phyloP scores from a whole-genome alignment of 805 yeast species.

The Pichia deserticola region DNA sequence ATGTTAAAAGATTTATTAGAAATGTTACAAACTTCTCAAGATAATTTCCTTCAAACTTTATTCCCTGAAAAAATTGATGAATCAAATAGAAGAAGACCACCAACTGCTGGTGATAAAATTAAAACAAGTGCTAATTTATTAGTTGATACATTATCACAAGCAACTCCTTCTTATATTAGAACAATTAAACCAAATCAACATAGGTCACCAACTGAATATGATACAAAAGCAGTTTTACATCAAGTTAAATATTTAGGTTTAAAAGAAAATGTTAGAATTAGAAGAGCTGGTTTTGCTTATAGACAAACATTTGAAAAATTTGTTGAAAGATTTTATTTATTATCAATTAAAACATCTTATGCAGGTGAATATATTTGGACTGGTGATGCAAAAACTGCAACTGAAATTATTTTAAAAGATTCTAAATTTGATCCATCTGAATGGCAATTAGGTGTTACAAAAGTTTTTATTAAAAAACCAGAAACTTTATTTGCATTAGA shows the following conservation, averaged over 20 bases:
- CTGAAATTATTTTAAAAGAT: conserved; percentile 40
- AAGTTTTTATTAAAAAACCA: conserved; percentile 93
- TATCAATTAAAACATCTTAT: conserved; percentile 85
- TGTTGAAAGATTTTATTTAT: conserved; percentile 84
- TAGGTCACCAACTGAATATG: conserved; percentile 84
- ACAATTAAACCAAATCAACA: conserved; percentile 96
- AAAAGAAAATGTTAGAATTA: conserved; percentile 92
- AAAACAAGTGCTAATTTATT: conserved; percentile 84
- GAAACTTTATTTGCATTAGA: conserved; percentile 94
- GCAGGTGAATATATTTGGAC: conserved; percentile 67
- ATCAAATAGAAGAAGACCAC: conserved; percentile 72
- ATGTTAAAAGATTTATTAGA: conserved; percentile 83
- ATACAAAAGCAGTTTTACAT: conserved; percentile 82
- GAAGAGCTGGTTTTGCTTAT: conserved; percentile 98
- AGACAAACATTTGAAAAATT: conserved; percentile 95
- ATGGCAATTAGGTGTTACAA: conserved; percentile 85
- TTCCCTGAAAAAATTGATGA: conserved; percentile 63
- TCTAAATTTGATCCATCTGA: conserved; percentile 70
- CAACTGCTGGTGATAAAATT: conserved; percentile 94
- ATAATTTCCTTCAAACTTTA: conserved; percentile 49
- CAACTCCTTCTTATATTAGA: conserved; percentile 95
- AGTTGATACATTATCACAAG: conserved; percentile 79
- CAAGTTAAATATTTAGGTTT: conserved; percentile 93
- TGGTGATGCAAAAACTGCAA: conserved; percentile 49
- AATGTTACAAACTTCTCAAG: conserved; percentile 62